Evolutionary conservation across 1,139 yeast genomes (phyloP).

Genomic region (Debaryomyces fabryi): DNA sequence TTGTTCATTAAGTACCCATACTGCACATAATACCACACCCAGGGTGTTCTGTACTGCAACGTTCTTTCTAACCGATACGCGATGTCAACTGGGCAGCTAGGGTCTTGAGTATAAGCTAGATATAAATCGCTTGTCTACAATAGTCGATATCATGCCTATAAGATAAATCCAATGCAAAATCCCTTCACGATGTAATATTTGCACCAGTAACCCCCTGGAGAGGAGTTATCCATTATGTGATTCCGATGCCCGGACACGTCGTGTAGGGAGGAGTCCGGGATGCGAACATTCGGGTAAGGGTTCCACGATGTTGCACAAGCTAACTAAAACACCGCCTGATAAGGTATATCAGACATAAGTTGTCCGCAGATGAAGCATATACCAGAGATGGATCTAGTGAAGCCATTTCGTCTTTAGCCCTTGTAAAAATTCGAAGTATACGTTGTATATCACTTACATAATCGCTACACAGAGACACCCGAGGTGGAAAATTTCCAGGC

Average conservation of each 20-base stretch:
- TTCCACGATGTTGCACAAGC: not conserved
- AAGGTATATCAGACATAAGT: not conserved
- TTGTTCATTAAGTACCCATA: not conserved
- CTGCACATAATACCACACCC: slow-evolving; percentile 3
- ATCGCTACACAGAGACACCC: not conserved
- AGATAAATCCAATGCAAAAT: not conserved
- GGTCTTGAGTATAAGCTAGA: not conserved
- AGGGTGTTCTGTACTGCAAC: slow-evolving; percentile 2
- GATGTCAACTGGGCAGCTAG: not conserved
- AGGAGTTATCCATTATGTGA: not conserved
- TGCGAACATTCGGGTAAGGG: not conserved
- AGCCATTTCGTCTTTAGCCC: not conserved
- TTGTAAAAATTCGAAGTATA: not conserved
- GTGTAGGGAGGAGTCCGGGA: slow-evolving; percentile 2
- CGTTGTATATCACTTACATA: not conserved
- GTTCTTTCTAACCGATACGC: slow-evolving; percentile 2
- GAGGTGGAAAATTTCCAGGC: slow-evolving; percentile 6
- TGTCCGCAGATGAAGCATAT: too few relatives aligned
- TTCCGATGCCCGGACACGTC: slow-evolving; percentile 4
- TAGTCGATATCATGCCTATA: not conserved
- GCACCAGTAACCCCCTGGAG: not conserved
- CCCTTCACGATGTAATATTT: not conserved
- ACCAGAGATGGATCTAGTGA: not conserved
- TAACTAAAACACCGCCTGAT: not conserved
- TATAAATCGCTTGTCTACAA: not conserved